phyloP scores from a whole-genome alignment of 805 yeast species.

The Cyberlindnera bimundalis region DNA sequence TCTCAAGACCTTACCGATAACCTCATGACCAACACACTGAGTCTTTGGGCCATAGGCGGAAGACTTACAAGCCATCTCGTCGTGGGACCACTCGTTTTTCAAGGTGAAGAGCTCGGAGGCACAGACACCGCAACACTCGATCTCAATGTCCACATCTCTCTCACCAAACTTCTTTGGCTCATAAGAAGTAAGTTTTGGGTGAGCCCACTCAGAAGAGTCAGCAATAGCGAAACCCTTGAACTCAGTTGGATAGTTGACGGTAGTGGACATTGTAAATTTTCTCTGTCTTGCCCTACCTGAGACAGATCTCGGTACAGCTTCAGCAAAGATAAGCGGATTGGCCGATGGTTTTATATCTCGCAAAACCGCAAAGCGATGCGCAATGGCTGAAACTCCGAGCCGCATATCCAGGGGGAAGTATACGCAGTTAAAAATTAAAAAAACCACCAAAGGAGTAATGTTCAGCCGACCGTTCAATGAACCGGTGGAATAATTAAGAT shows the following conservation, averaged over 20 bases:
- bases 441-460: too few species aligned
- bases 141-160: constrained; percentile 52
- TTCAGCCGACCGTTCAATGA: too few species aligned
- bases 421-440: too few species aligned
- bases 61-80: constrained; percentile 21
- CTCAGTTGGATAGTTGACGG: constrained; percentile 45
- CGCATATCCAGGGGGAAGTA: too few species aligned
- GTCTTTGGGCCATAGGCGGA: constrained; percentile 33
- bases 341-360: too few species aligned
- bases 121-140: constrained; percentile 64
- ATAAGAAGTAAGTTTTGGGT: constrained; percentile 49
- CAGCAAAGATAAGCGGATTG: too few species aligned
- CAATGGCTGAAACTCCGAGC: too few species aligned
- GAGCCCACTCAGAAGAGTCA: constrained; percentile 49
- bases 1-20: constrained; percentile 54
- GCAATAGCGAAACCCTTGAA: constrained; percentile 60
- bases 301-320: not conserved
- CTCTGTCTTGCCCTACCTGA: too few species aligned
- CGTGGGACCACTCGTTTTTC: constrained; percentile 47
- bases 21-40: constrained; percentile 66
- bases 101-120: constrained; percentile 59
- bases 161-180: constrained; percentile 44
- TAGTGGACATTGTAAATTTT: constrained; percentile 16
- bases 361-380: too few species aligned
- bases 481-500: not conserved